Evolutionary conservation across 257 asterid species (phyloP).

Genomic region (Coffea canephora): DNA sequence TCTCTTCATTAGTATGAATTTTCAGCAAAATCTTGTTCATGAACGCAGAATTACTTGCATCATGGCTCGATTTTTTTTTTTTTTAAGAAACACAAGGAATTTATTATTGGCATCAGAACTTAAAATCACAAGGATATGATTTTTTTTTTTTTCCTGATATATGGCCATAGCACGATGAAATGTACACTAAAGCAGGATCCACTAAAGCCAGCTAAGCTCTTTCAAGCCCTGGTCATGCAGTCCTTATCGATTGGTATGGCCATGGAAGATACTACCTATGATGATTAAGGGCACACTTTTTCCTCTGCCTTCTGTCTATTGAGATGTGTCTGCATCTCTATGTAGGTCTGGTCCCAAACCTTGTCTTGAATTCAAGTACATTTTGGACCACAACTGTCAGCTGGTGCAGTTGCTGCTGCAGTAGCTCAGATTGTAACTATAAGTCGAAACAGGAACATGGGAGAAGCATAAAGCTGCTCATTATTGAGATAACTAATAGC

Average conservation of each 20-base stretch:
- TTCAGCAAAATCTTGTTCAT: neutral
- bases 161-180: neutral
- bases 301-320: neutral
- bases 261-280: neutral
- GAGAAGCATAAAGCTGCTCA: slow-evolving; percentile 3
- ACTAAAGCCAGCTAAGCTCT: neutral
- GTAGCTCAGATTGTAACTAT: neutral
- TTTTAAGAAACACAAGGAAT: neutral
- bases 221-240: neutral
- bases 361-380: neutral
- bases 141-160: neutral
- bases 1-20: neutral
- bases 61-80: neutral
- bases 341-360: neutral
- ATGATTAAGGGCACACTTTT: neutral
- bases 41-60: neutral
- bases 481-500: neutral
- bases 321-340: neutral
- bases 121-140: neutral
- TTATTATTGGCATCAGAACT: neutral
- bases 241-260: neutral
- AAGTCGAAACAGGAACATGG: neutral
- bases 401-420: neutral
- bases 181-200: neutral
- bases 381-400: neutral